A percentile compares a stretch with the other conserved stretches of the same genome.
Evolutionary conservation across 768 basidiomycete genomes (phyloP).

Genomic region (Lentinula detonsa): DNA sequence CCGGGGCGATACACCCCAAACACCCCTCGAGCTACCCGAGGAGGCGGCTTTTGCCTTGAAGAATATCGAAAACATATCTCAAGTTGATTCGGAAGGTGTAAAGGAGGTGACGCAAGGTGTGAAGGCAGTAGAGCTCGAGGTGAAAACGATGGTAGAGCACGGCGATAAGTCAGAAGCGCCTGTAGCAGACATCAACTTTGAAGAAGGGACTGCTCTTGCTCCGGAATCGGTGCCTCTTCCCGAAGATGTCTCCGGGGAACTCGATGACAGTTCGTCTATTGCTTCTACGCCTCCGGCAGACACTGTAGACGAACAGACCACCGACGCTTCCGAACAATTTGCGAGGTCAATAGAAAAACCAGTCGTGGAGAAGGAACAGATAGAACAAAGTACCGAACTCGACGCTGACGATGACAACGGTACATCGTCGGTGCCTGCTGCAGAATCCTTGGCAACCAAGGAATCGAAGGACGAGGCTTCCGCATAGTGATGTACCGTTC

Average conservation of each 20-base stretch:
- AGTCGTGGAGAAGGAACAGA: neutral
- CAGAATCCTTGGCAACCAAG: neutral
- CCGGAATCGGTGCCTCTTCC: conserved; percentile 4
- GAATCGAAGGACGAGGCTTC: neutral
- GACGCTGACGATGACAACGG: neutral
- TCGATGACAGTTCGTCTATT: conserved; percentile 3
- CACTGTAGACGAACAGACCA: neutral
- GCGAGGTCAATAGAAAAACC: neutral
- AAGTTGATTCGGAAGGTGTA: conserved; percentile 44
- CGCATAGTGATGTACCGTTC: neutral
- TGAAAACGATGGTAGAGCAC: conserved; percentile 15
- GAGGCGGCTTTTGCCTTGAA: conserved; percentile 10
- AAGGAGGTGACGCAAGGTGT: conserved; percentile 72
- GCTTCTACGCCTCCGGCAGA: conserved; percentile 2
- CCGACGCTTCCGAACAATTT: neutral
- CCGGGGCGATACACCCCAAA: conserved; percentile 30
- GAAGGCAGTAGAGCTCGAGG: conserved; percentile 59
- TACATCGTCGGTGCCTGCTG: neutral
- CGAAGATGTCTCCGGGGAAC: neutral
- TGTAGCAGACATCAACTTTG: neutral
- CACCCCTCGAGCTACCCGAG: conserved; percentile 15
- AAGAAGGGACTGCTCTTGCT: neutral
- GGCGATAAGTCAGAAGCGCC: neutral
- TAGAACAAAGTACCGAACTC: neutral
- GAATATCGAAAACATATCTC: conserved; percentile 11